Evolutionary conservation across 164 flowering plant species (phyloP).

Genomic region (Vitis amurensis): DNA sequence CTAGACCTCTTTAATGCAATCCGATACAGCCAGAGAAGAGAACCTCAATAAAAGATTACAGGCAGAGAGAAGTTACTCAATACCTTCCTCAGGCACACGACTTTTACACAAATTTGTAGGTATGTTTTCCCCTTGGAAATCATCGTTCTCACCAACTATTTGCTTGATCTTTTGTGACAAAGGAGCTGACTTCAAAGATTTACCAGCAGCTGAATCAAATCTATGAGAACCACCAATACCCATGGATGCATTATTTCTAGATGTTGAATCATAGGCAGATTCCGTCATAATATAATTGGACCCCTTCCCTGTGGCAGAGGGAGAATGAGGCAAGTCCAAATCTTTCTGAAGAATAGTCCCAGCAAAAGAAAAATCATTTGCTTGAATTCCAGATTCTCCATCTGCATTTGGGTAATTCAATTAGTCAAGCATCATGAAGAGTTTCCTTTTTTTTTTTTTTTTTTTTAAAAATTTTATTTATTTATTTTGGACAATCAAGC

Average conservation of each 20-base stretch:
- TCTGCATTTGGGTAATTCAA: slow-evolving; percentile 34
- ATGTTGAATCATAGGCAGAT: slow-evolving; percentile 18
- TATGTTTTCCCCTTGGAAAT: slow-evolving; percentile 57
- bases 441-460: too few species aligned
- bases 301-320: slow-evolving; percentile 60
- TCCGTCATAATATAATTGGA: slow-evolving; percentile 46
- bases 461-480: too few species aligned
- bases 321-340: slow-evolving; percentile 40
- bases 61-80: background rate
- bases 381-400: slow-evolving; percentile 84
- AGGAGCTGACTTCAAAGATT: slow-evolving; percentile 23
- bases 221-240: slow-evolving; percentile 20
- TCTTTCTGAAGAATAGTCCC: slow-evolving; percentile 33
- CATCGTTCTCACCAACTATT: slow-evolving; percentile 28
- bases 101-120: slow-evolving; percentile 22
- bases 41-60: too few species aligned
- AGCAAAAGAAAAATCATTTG: slow-evolving; percentile 44
- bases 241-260: slow-evolving; percentile 18
- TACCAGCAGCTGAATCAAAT: slow-evolving; percentile 19
- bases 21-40: too few species aligned
- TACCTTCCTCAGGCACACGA: slow-evolving; percentile 34
- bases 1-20: background rate
- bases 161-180: slow-evolving; percentile 21
- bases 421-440: background rate
- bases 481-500: background rate